These are phyloP conservation scores for Claviceps paspali DNA, from an alignment of 2,329 filamentous ascomycete species.

Conservation along the genomic window DNA sequence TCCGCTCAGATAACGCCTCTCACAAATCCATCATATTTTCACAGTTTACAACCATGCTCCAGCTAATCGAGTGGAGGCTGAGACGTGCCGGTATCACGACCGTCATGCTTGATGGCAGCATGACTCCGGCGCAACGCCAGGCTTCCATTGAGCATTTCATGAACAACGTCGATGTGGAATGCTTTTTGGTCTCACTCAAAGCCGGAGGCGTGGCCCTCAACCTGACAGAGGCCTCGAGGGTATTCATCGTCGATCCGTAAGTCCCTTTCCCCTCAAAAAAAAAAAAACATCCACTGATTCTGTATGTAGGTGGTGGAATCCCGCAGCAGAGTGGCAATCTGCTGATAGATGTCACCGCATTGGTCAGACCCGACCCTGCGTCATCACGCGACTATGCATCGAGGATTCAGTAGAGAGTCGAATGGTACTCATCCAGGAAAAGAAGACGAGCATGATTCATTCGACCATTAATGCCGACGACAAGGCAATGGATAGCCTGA, in stretches of 20 bases:
- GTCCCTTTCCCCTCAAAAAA: constrained; percentile 30
- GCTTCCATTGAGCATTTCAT: constrained; percentile 94
- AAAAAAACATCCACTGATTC: too few relatives aligned
- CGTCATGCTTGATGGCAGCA: constrained; percentile 94
- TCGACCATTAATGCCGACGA: constrained; percentile 92
- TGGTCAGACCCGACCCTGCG: constrained; percentile 83
- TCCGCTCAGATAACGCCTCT: constrained; percentile 82
- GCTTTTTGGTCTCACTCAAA: constrained; percentile 91
- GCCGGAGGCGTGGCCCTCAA: constrained; percentile 93
- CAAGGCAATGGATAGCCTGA: constrained; percentile 78
- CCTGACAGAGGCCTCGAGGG: constrained; percentile 81
- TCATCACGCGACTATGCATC: constrained; percentile 86
- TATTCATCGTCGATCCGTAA: constrained; percentile 93
- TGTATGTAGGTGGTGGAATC: constrained; percentile 93
- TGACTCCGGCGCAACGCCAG: constrained; percentile 87
- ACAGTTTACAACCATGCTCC: constrained; percentile 93
- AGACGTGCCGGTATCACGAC: constrained; percentile 95
- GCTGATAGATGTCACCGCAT: constrained; percentile 91
- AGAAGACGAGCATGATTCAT: constrained; percentile 97
- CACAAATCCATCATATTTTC: constrained; percentile 97
- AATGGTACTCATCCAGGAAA: constrained; percentile 92
- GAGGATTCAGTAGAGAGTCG: constrained; percentile 94
- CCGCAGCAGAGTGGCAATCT: constrained; percentile 98
- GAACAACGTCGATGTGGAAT: constrained; percentile 85
- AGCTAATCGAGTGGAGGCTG: constrained; percentile 92